These are phyloP conservation scores for Hortiboletus campestris DNA, from an alignment of 768 basidiomycete genomes.

Conservation along the genomic window DNA sequence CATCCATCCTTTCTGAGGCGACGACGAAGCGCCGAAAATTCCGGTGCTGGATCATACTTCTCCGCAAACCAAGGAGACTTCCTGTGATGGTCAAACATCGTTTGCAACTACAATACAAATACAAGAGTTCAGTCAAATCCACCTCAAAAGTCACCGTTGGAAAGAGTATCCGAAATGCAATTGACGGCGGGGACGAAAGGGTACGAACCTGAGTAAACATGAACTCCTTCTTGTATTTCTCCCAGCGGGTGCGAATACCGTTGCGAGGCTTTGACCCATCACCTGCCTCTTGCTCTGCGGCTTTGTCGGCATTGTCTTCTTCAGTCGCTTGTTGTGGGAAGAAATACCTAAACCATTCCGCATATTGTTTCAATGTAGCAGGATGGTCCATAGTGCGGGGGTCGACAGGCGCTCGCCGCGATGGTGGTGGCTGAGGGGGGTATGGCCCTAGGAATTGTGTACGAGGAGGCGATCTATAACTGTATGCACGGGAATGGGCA, in stretches of 20 bases:
- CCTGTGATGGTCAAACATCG: conserved; percentile 93
- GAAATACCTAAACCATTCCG: conserved; percentile 82
- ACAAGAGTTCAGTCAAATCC: conserved; percentile 25
- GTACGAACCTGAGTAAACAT: conserved; percentile 78
- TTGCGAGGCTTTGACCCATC: conserved; percentile 82
- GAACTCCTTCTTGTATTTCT: conserved; percentile 93
- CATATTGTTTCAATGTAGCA: conserved; percentile 78
- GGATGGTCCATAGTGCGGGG: conserved; percentile 83
- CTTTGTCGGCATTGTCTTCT: conserved; percentile 82
- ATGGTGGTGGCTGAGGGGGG: conserved; percentile 41
- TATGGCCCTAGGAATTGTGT: conserved; percentile 44
- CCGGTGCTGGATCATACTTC: conserved; percentile 82
- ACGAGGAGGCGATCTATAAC: conserved; percentile 65
- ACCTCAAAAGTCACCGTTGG: conserved; percentile 4
- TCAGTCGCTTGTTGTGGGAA: conserved; percentile 75
- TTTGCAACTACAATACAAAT: conserved; percentile 75
- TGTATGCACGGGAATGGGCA: conserved; percentile 59
- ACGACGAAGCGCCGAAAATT: conserved; percentile 67
- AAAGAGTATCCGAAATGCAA: conserved; percentile 13
- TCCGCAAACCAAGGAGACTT: conserved; percentile 97
- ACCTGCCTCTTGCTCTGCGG: conserved; percentile 78
- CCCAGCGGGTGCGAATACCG: conserved; percentile 82
- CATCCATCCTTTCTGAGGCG: conserved; percentile 85
- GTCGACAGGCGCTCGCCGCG: conserved; percentile 67
- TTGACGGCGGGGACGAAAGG: conserved; percentile 14